Base-by-base conservation (phyloP, 805 yeast genomes). In the Monosporozyma aerobia region DNA sequence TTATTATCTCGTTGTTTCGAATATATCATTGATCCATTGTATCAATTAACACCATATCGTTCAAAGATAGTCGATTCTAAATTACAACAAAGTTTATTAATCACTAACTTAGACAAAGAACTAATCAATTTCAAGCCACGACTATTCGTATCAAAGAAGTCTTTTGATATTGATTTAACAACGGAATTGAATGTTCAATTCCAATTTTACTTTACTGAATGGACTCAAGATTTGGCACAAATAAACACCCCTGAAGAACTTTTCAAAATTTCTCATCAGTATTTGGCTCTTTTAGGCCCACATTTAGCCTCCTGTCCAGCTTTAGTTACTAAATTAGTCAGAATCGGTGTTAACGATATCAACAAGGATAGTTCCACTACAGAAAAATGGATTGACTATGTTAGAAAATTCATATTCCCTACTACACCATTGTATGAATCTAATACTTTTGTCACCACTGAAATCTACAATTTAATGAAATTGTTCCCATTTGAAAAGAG, bases 381-480 rank as follows among this genome's bases (percentile, higher is more conserved):
- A 11, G 59, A 65, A 3, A 54, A 52, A 13, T 81, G 95, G 90
- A 72, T 83, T 48, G 77, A 77, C 44, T 85, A 75, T 58, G 78
- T 76, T 59, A 76, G 95, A 56, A 78, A 80, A 54, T 83, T 76
- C 59, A 72, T 92, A 1, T 76, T 87, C 30, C 92, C 94, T 0
- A 73, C 83, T 0, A 68, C 85, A 3, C 71, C 78, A 1, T 67
- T 80, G 29, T 65, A 83, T 5, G 77, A 73, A 13, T 77, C 77
- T 16, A 83, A 84, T 58, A 77, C 87, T 11, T 72, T 81, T 5
- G 77, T 80, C 0, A 75, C 83, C 9, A 79, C 81, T 55, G 84
- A 80, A 55, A 77, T 87, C 0, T 88, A 70, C 60, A 65, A 70
- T 7, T 60, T 89, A 0, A 62, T 92, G 54, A 64, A 73, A 8